phyloP scores from a whole-genome alignment of 208 protist species.

The Acanthamoeba comandoni region DNA sequence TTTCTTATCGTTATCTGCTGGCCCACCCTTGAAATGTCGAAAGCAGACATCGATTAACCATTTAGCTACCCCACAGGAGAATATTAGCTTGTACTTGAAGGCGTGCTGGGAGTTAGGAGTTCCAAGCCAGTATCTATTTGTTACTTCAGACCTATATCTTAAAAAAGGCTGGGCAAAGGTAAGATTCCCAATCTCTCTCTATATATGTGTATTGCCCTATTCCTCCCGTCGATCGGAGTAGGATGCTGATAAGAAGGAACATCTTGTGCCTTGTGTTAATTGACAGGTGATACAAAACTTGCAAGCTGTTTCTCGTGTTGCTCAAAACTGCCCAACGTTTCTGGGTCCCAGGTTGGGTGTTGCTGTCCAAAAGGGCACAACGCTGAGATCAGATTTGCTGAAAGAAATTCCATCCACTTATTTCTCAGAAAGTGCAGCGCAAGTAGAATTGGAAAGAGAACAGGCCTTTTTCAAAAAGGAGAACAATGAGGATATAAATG shows the following conservation, averaged over 20 bases:
- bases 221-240: neutral
- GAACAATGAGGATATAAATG: neutral
- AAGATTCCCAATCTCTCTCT: neutral
- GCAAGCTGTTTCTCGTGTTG: conserved; percentile 47
- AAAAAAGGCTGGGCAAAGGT: conserved; percentile 51
- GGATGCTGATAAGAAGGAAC: neutral
- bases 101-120: conserved; percentile 82
- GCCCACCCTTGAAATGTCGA: neutral
- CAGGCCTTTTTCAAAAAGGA: conserved; percentile 5
- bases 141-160: conserved; percentile 75
- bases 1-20: neutral
- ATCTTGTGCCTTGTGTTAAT: neutral
- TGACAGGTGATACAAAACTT: conserved; percentile 61
- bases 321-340: conserved; percentile 6
- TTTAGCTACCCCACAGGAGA: conserved; percentile 55
- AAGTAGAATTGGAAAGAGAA: too few relatives aligned
- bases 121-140: conserved; percentile 73
- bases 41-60: neutral
- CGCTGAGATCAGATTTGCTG: too few relatives aligned
- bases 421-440: too few relatives aligned
- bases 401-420: too few relatives aligned
- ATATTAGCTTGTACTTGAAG: conserved; percentile 80
- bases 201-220: neutral
- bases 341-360: conserved; percentile 28
- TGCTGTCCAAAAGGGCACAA: too few relatives aligned